Percentiles rank a stretch among this genome's conserved stretches.
Evolutionary conservation across 129 eudicot genomes (phyloP).

Genomic region (Centrapalus pauciflorus): DNA sequence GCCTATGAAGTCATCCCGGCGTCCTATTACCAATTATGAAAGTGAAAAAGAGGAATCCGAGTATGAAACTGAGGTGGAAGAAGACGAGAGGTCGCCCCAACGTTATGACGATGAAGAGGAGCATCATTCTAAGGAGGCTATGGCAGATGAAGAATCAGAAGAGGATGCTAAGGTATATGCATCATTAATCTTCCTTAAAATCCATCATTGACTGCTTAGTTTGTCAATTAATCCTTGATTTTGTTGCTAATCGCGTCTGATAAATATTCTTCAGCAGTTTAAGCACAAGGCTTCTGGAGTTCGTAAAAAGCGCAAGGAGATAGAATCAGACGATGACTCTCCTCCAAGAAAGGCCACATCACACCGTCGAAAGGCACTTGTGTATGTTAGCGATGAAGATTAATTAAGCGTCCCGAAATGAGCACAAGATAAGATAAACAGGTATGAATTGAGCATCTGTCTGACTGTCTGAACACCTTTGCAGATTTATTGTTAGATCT

Average conservation of each 20-base stretch:
- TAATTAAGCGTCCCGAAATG: too few species aligned
- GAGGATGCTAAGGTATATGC: constrained; percentile 75
- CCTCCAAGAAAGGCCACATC: constrained; percentile 59
- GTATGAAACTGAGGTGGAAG: constrained; percentile 96
- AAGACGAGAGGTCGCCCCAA: constrained; percentile 62
- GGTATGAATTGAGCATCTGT: too few species aligned
- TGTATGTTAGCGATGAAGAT: constrained; percentile 91
- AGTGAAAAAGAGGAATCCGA: constrained; percentile 91
- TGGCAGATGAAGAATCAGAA: constrained; percentile 72
- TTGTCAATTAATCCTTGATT: background rate
- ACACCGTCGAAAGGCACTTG: constrained; percentile 84
- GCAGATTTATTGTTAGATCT: too few species aligned
- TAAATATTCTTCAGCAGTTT: too few species aligned
- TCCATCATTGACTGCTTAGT: background rate
- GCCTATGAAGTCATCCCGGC: constrained; percentile 64
- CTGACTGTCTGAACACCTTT: too few species aligned
- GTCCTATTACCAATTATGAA: constrained; percentile 70
- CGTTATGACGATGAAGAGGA: constrained; percentile 70
- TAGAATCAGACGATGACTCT: constrained; percentile 91
- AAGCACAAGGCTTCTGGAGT: constrained; percentile 52
- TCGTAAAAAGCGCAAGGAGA: constrained; percentile 65
- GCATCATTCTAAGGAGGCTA: constrained; percentile 59
- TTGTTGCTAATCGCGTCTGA: too few species aligned
- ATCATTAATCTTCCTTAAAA: background rate
- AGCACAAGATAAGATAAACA: too few species aligned